Evolutionary conservation across 306 rosid species (phyloP).

Genomic region (Ceratonia siliqua): DNA sequence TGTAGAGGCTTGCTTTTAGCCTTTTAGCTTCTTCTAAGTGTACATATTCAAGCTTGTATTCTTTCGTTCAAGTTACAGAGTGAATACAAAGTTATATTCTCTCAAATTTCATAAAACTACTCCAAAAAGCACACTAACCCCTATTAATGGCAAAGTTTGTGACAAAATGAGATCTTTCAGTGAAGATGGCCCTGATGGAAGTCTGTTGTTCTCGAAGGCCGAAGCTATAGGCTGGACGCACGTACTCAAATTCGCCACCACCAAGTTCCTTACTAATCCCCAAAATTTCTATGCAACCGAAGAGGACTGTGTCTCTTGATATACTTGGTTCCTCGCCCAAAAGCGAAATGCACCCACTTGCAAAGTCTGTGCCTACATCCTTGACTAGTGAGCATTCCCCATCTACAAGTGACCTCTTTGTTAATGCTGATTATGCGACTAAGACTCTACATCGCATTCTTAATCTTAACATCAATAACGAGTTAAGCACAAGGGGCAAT

Average conservation of each 20-base stretch:
- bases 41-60: no score
- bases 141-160: slow-evolving; percentile 38
- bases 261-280: slow-evolving; percentile 90
- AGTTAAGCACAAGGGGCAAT: slow-evolving; percentile 41
- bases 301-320: slow-evolving; percentile 74
- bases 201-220: slow-evolving; percentile 53
- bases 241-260: slow-evolving; percentile 92
- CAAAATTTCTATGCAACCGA: slow-evolving; percentile 59
- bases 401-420: slow-evolving; percentile 41
- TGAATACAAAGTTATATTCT: no score
- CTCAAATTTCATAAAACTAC: no score
- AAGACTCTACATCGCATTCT: slow-evolving; percentile 68
- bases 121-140: slow-evolving; percentile 47
- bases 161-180: slow-evolving; percentile 37
- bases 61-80: no score
- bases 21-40: no score
- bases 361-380: slow-evolving; percentile 64
- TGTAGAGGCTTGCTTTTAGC: no score
- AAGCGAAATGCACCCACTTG: slow-evolving; percentile 44
- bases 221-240: slow-evolving; percentile 97
- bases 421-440: slow-evolving; percentile 60
- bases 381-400: slow-evolving; percentile 46
- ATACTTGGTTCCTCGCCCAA: slow-evolving; percentile 46
- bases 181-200: slow-evolving; percentile 31
- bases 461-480: slow-evolving; percentile 58